Conservation (phyloP, 192 early-diverging fungal species). For the Backusella tuberculispora region DNA sequence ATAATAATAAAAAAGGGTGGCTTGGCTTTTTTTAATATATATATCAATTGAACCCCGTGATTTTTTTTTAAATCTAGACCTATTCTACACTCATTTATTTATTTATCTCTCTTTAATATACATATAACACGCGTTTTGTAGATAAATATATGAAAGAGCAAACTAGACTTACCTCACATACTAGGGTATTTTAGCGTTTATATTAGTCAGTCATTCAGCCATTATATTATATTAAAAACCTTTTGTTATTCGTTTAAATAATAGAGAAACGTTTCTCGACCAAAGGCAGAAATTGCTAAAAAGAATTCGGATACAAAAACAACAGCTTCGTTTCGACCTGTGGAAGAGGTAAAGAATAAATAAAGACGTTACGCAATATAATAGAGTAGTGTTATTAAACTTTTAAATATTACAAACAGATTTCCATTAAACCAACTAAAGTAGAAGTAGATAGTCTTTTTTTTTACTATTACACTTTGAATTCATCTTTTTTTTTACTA, state of each 20-base stretch:
- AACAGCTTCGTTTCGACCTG: slow-evolving; percentile 14
- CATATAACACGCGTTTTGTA: slow-evolving; percentile 3
- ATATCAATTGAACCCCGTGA: neutral
- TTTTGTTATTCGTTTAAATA: neutral
- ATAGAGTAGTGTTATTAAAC: neutral
- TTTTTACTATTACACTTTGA: neutral
- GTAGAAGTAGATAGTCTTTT: neutral
- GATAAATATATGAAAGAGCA: neutral
- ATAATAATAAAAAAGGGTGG: neutral
- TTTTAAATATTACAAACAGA: neutral
- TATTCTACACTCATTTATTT: neutral
- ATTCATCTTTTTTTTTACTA: neutral
- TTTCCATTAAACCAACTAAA: slow-evolving; percentile 4
- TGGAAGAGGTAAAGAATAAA: slow-evolving; percentile 9
- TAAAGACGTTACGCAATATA: neutral
- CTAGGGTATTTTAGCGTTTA: neutral
- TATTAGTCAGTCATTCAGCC: too few relatives aligned
- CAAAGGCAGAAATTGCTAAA: neutral
- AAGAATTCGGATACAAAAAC: neutral
- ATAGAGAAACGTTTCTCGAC: neutral
- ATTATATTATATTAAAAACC: neutral
- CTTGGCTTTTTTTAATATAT: neutral
- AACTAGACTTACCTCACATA: neutral
- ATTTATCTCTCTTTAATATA: neutral
- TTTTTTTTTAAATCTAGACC: neutral